Percentiles rank a stretch among this genome's conserved stretches.
These are phyloP conservation scores for Verticillium dahliae DNA, from an alignment of 2,329 filamentous ascomycete genomes.

Conservation along the genomic window DNA sequence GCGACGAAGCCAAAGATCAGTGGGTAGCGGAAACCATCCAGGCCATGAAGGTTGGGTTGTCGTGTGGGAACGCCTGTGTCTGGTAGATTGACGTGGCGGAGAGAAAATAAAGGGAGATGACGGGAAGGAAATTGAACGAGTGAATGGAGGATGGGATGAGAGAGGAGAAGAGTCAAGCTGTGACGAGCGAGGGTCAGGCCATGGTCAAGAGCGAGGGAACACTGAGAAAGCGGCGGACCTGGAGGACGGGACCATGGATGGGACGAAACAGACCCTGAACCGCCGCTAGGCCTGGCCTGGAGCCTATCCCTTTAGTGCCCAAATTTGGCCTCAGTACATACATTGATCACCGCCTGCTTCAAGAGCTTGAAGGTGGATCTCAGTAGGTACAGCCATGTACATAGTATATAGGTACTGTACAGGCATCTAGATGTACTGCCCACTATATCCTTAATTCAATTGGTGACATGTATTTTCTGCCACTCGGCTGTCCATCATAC, in stretches of 20 bases:
- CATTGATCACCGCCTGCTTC: too few relatives aligned
- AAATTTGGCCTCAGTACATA: too few relatives aligned
- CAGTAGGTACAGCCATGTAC: too few relatives aligned
- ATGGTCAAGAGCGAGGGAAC: slow-evolving; percentile 6
- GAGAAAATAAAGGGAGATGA: slow-evolving; percentile 12
- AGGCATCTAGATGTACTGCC: too few relatives aligned
- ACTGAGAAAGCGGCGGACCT: slow-evolving; percentile 5
- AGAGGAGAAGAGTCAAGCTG: slow-evolving; percentile 13
- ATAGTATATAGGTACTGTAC: too few relatives aligned
- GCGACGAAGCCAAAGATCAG: slow-evolving; percentile 8
- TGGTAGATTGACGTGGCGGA: slow-evolving; percentile 12
- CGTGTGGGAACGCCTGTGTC: slow-evolving; percentile 18
- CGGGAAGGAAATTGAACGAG: slow-evolving; percentile 4
- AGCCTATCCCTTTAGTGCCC: slow-evolving; percentile 7
- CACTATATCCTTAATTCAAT: too few relatives aligned
- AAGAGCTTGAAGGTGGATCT: too few relatives aligned
- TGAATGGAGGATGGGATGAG: slow-evolving; percentile 15
- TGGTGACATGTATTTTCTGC: too few relatives aligned
- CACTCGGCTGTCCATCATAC: too few relatives aligned
- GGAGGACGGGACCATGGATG: slow-evolving; percentile 26
- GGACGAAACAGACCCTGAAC: slow-evolving; percentile 39
- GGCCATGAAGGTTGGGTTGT: slow-evolving; percentile 17
- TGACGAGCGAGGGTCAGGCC: slow-evolving; percentile 2
- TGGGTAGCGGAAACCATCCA: slow-evolving; percentile 28
- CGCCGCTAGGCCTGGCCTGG: slow-evolving; percentile 23